phyloP scores from a whole-genome alignment of 495 filamentous ascomycete genomes.

The Annulohypoxylon moriforme region DNA sequence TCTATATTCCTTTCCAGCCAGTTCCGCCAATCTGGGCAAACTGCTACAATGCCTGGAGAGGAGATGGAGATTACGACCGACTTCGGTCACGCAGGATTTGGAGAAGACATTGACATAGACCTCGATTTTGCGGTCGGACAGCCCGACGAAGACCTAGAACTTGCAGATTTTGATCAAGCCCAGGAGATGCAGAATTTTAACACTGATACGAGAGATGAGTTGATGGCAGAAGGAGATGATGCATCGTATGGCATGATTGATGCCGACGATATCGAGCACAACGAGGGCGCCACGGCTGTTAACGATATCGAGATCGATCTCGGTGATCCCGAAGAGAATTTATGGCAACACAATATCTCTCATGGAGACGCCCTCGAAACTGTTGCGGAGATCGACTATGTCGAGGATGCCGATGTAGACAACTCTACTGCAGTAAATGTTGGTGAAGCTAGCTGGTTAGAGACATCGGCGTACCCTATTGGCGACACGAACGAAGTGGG shows the following conservation, averaged over 20 bases:
- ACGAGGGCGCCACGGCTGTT: slow-evolving; percentile 22
- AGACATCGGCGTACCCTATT: slow-evolving; percentile 27
- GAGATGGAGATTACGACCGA: slow-evolving; percentile 67
- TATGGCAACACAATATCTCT: slow-evolving; percentile 40
- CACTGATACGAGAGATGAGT: slow-evolving; percentile 52
- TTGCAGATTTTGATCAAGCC: slow-evolving; percentile 57
- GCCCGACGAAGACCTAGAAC: slow-evolving; percentile 71
- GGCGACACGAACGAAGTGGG: slow-evolving; percentile 16
- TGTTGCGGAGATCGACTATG: slow-evolving; percentile 46
- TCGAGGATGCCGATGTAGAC: slow-evolving; percentile 32
- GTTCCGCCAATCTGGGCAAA: slow-evolving; percentile 9
- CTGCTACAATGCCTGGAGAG: slow-evolving; percentile 66
- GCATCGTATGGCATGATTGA: slow-evolving; percentile 53
- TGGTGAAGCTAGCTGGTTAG: slow-evolving; percentile 46
- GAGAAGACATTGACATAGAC: slow-evolving; percentile 81
- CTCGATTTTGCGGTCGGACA: slow-evolving; percentile 72
- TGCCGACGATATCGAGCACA: slow-evolving; percentile 54
- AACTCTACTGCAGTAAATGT: slow-evolving; percentile 24
- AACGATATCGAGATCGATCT: slow-evolving; percentile 49
- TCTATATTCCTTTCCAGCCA: neutral
- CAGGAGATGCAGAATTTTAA: slow-evolving; percentile 45
- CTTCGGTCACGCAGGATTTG: slow-evolving; percentile 52
- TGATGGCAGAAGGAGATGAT: slow-evolving; percentile 62
- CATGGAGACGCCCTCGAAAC: slow-evolving; percentile 44
- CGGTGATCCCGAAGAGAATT: slow-evolving; percentile 37